Base-by-base conservation (phyloP, 164 flowering plant genomes). In the Taxillus chinensis region DNA sequence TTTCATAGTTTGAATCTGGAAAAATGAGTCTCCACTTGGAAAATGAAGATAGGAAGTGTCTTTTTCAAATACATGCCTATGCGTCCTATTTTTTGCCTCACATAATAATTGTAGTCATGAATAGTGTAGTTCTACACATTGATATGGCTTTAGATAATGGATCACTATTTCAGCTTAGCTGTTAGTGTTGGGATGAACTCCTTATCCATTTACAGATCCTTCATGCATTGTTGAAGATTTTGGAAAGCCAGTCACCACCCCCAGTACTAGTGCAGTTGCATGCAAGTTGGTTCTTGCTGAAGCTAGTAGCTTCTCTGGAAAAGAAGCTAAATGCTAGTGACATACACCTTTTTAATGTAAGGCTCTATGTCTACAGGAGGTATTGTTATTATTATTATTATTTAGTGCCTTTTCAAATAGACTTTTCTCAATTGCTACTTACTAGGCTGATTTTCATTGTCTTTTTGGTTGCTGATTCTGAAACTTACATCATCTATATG, bases 271-370 rank as follows among this genome's bases (percentile, higher is more conserved):
- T 62, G 63, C 67, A 68, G 45, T 79, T 81, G 83, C 75, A 76
- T 71, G 57, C 78, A n/a, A 86, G 85, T 64, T 84, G 86, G 86
- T 68, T 80, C 63, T 45, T 85, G 69, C 70, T 55, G 45, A 81
- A 81, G 75, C 69, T 82, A 59, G 62, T 85, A 41, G 39, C 5
- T 54, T 61, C 55, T 45, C 80, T 71, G 39, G 71, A 72, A 66
- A 67, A 53, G 50, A 73, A 54, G 59, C 68, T 78, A 8, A 51
- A n/a, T 61, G 75, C 74, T 48, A 56, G 68, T 45, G 70, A 65
- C 49, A 38, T 75, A 5, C 69, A 68, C 43, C 66, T 78, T 51
- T 75, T 80, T 60, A 78, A 70, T 69, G 82, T 84, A 73, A 78
- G 80, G 51, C 58, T 61, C 60, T 39, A 57, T 16, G 62, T 61